phyloP scores from a whole-genome alignment of 441 rosid species.

The Arabidopsis hybrid region DNA sequence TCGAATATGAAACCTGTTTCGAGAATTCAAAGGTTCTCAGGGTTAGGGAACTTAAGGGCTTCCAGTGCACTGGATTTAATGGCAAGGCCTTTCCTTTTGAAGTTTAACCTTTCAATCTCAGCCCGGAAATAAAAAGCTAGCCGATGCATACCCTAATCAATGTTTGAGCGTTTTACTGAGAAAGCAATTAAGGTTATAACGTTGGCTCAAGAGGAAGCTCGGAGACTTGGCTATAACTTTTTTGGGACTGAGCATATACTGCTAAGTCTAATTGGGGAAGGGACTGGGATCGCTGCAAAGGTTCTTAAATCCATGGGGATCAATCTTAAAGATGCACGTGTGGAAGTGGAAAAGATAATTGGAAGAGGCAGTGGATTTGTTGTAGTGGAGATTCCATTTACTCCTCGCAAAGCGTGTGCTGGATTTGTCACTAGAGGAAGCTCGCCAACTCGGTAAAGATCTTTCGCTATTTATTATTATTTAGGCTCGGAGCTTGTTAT shows the following conservation, averaged over 20 bases:
- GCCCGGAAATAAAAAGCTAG: conserved; percentile 55
- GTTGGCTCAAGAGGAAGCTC: conserved; percentile 99
- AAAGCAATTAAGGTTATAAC: conserved; percentile 96
- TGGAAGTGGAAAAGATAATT: conserved; percentile 95
- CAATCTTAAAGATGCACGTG: conserved; percentile 94
- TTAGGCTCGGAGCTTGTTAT: conserved; percentile 7
- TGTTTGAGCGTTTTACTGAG: conserved; percentile 98
- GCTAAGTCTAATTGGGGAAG: conserved; percentile 95
- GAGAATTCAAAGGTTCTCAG: conserved; percentile 62
- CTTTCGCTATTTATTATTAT: background rate
- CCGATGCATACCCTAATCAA: conserved; percentile 66
- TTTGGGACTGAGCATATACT: conserved; percentile 98
- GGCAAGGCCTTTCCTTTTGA: conserved; percentile 53
- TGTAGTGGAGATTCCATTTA: conserved; percentile 95
- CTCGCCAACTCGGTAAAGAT: conserved; percentile 86
- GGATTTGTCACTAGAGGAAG: conserved; percentile 95
- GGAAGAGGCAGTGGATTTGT: conserved; percentile 98
- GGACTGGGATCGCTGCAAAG: conserved; percentile 98
- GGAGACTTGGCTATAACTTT: conserved; percentile 96
- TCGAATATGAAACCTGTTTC: conserved; percentile 39
- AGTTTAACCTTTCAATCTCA: conserved; percentile 28
- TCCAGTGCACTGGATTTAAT: conserved; percentile 50
- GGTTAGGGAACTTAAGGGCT: conserved; percentile 52
- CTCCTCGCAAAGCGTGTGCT: conserved; percentile 98
- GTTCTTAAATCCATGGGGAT: conserved; percentile 99